These are phyloP conservation scores for Talaromyces amestolkiae DNA, from an alignment of 2,329 filamentous ascomycete species.

Conservation along the genomic window DNA sequence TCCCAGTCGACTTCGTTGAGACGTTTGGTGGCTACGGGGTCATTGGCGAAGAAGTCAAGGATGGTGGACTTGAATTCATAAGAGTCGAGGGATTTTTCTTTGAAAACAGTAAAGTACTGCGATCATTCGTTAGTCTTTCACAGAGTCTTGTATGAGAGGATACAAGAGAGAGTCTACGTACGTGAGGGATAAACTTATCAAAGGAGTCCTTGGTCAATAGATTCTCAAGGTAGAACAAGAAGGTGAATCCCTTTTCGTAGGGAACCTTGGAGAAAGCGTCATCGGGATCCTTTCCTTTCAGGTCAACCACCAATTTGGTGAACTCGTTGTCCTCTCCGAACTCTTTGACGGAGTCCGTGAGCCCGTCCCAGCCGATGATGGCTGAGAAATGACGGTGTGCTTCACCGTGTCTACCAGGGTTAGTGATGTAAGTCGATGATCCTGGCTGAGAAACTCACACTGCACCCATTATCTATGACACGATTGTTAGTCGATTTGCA, in stretches of 20 bases:
- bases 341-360: slow-evolving; percentile 74
- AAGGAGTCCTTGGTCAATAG: slow-evolving; percentile 82
- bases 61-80: slow-evolving; percentile 92
- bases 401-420: slow-evolving; percentile 67
- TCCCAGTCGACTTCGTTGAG: slow-evolving; percentile 81
- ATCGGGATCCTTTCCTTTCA: slow-evolving; percentile 89
- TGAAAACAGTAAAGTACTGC: slow-evolving; percentile 79
- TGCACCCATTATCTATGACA: slow-evolving; percentile 39
- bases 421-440: not conserved
- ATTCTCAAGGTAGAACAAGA: slow-evolving; percentile 86
- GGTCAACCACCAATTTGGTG: slow-evolving; percentile 83
- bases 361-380: slow-evolving; percentile 91
- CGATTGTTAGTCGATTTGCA: slow-evolving; percentile 21
- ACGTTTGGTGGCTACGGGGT: slow-evolving; percentile 61
- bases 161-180: slow-evolving; percentile 25
- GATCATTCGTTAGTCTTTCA: not conserved
- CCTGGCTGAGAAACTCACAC: slow-evolving; percentile 30
- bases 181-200: slow-evolving; percentile 89
- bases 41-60: slow-evolving; percentile 74
- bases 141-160: not conserved
- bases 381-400: slow-evolving; percentile 88
- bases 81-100: slow-evolving; percentile 82
- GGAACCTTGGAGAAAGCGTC: slow-evolving; percentile 91
- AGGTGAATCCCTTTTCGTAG: slow-evolving; percentile 96
- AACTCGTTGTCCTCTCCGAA: slow-evolving; percentile 86